Base-by-base conservation (phyloP, 2,329 filamentous ascomycete species). In the Drechmeria coniospora region DNA sequence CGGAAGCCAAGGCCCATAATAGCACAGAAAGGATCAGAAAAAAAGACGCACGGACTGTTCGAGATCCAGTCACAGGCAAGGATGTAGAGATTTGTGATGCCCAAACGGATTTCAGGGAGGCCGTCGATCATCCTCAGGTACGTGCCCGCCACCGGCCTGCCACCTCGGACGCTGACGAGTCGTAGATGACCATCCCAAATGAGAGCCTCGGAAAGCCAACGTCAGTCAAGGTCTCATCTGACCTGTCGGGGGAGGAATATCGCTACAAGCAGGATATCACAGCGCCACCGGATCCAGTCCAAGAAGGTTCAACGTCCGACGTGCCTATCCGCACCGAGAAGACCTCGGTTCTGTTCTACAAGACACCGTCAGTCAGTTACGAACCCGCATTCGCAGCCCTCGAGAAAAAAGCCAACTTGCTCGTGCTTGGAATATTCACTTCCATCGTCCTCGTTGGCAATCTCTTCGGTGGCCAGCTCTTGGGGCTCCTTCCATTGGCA, bases 291-390 rank as follows among this genome's bases (percentile, higher is more conserved):
- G 86, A 92, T 39, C 87, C 87, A 1, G 63, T 93, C 13, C 74
- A 76, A 11, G 67, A 76, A 32, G 82, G 83, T 15, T 73, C 77
- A 19, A 95, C 87, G 0, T 86, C 82, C 15, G 90, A 95, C 52
- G 84, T 95, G 2, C 90, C 90, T 3, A 92, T 95, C 32, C 80
- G 86, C 46, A 87, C 86, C 43, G 87, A 95, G 49, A 94, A 90
- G 65, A 95, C 90, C 4, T 94, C 93, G 36, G 76, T 95, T 12
- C 66, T 94, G 17, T 95, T 95, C 53, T 87, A 94, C 51, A 87
- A 90, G 11, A 95, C 87, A 0, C 87, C 87, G 0, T 79, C 79
- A 0, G 69, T 93, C 39, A 83, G 77, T 57, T 93, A 83, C 46
- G 82, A 92, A 51, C 83, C 86, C 4, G 92, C 84, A 68, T 94